phyloP scores from a whole-genome alignment of 2,329 filamentous ascomycete genomes.

The Pyricularia grisea region DNA sequence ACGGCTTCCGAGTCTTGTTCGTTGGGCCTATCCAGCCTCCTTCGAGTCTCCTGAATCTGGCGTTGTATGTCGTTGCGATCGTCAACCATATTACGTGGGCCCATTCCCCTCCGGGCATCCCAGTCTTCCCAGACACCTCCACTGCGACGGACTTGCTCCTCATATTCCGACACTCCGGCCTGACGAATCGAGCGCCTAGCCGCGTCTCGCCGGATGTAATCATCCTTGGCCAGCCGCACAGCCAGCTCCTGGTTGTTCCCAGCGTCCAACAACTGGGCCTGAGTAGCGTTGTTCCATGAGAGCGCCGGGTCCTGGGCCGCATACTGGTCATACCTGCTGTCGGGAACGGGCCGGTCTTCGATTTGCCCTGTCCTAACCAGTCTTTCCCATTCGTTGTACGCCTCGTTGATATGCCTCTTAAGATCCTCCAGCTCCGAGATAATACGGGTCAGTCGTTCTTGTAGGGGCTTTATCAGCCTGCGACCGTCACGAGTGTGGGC shows the following conservation, averaged over 20 bases:
- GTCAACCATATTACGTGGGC: not conserved
- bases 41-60: conserved; percentile 45
- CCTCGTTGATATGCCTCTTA: conserved; percentile 66
- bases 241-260: conserved; percentile 66
- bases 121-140: conserved; percentile 34
- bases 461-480: conserved; percentile 46
- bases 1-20: conserved; percentile 13
- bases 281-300: conserved; percentile 25
- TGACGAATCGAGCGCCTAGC: conserved; percentile 47
- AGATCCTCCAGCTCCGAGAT: conserved; percentile 65
- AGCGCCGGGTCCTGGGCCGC: conserved; percentile 53
- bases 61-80: conserved; percentile 35
- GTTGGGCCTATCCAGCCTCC: conserved; percentile 29
- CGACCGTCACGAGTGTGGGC: conserved; percentile 56
- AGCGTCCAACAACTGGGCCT: conserved; percentile 55
- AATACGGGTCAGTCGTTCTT: conserved; percentile 44
- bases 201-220: conserved; percentile 59
- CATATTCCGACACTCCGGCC: conserved; percentile 45
- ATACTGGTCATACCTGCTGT: conserved; percentile 31
- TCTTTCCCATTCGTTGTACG: conserved; percentile 56
- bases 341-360: not conserved
- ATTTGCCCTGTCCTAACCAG: conserved; percentile 3
- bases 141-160: conserved; percentile 43
- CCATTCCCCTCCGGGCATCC: conserved; percentile 19
- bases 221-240: conserved; percentile 63